phyloP scores from a whole-genome alignment of 129 eudicot genomes.

The Artemisia argyi region DNA sequence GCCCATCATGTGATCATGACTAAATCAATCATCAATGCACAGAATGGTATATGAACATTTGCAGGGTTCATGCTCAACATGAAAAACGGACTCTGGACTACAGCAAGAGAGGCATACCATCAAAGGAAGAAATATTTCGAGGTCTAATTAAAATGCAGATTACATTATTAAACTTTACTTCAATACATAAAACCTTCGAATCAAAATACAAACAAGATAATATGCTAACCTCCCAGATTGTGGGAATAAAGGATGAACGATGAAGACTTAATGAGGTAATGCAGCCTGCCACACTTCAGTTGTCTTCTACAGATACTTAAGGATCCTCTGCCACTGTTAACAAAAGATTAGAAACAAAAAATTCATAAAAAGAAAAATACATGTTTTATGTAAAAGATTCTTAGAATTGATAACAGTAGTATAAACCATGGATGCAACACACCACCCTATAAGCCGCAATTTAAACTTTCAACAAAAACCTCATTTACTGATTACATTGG shows the following conservation, averaged over 20 bases:
- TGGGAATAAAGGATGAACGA: constrained; percentile 7
- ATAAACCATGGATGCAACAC: background rate
- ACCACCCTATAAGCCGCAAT: background rate
- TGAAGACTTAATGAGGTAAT: constrained; percentile 1
- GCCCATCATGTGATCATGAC: no score
- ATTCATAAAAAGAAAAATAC: background rate
- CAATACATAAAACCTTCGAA: constrained; percentile 26
- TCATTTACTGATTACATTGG: no score
- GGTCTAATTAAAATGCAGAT: constrained; percentile 8
- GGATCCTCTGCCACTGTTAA: constrained; percentile 22
- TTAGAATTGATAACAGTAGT: background rate
- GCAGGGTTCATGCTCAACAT: no score
- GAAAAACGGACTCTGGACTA: no score
- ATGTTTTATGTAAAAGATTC: no score
- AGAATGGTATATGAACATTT: no score
- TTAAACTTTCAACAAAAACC: background rate
- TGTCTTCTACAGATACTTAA: constrained; percentile 9
- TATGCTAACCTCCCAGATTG: constrained; percentile 21
- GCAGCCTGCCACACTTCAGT: constrained; percentile 3
- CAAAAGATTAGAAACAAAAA: background rate
- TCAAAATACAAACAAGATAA: constrained; percentile 13
- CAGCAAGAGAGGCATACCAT: no score
- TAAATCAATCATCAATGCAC: no score
- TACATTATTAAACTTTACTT: constrained; percentile 19
- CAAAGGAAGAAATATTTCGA: no score